A percentile compares a stretch with the other conserved stretches of the same genome.
These are phyloP conservation scores for Cercospora citrullina DNA, from an alignment of 2,329 filamentous ascomycete genomes.

Conservation along the genomic window DNA sequence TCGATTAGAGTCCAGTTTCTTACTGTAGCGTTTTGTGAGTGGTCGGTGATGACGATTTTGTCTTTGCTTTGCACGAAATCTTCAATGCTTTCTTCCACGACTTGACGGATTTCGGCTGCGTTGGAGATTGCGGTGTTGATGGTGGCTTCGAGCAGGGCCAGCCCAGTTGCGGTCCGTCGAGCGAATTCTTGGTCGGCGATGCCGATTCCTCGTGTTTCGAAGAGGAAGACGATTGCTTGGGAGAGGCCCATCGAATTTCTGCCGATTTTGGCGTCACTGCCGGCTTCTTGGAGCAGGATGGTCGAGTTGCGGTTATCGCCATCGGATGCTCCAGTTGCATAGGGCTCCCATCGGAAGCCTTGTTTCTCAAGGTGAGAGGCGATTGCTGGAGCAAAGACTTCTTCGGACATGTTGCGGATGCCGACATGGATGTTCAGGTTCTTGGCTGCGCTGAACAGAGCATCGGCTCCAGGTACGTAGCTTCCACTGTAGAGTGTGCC, in stretches of 20 bases:
- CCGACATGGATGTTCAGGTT: conserved; percentile 41
- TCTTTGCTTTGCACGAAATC: conserved; percentile 33
- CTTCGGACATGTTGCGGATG: conserved; percentile 41
- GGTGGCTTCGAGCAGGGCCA: conserved; percentile 40
- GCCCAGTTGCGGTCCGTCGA: conserved; percentile 37
- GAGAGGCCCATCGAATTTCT: conserved; percentile 42
- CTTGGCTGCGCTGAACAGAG: conserved; percentile 40
- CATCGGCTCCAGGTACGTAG: conserved; percentile 41
- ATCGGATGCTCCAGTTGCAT: conserved; percentile 32
- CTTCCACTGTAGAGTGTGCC: conserved; percentile 32
- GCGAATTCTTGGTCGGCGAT: conserved; percentile 41
- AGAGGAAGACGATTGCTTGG: conserved; percentile 41
- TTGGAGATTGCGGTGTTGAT: conserved; percentile 39
- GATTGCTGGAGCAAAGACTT: conserved; percentile 39
- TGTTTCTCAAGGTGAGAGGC: conserved; percentile 33
- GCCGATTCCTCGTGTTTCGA: conserved; percentile 41
- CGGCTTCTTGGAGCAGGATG: conserved; percentile 38
- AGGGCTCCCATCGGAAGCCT: conserved; percentile 40
- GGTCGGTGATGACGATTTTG: conserved; percentile 39
- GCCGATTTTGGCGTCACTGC: conserved; percentile 41
- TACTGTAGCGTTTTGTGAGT: conserved; percentile 29
- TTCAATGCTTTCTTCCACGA: conserved; percentile 36
- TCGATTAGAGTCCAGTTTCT: conserved; percentile 41
- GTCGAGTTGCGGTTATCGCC: conserved; percentile 31
- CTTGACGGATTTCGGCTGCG: conserved; percentile 32